Base-by-base conservation (phyloP, 2,329 filamentous ascomycete genomes). In the Xylariales sp. region DNA sequence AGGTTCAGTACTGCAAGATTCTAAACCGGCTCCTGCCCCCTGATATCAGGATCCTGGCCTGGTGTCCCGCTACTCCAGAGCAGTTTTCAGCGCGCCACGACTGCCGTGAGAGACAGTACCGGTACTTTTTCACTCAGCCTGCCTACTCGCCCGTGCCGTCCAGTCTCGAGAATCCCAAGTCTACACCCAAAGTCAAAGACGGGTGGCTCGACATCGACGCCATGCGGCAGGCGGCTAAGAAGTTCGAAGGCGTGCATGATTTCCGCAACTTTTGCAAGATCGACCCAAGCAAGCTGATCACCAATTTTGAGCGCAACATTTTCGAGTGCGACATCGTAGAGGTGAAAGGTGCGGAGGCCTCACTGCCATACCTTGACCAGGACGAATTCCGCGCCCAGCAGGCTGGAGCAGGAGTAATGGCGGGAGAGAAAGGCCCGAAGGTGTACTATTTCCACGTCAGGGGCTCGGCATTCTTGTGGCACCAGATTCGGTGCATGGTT, bases 241-340 rank as follows among this genome's bases (percentile, higher is more conserved):
- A 81, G 34, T 91, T 88, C 49, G 78, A 89, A 50, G 93, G 93
- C 5, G 62, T 81, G 36, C 88, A 97, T 62, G 93, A 98, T 66
- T 98, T 97, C 66, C 81, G 93, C 43, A 98, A 98, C 62, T 86
- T 97, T 57, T 97, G 93, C 74, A 95, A 95, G 62, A 72, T 97
- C 42, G 93, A 98, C 62, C 75, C 85, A 1, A 81, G 75, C 52
- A 97, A 97, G 69, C 88, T 95, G 62, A 87, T 95, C 50, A 80
- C 79, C 23, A 93, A 87, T 57, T 97, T 91, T 53, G 67, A 78
- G 50, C 74, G 93, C 29, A 75, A 78, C 29, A 88, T 98, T 50
- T 90, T 84, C 59, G 80, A 85, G 62, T 78, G 88, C 8, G 81
- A 84, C 52, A 85, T 98, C 45, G 81, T 88, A 42, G 76, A 84